Evolutionary conservation across 352 stramenopile genomes (phyloP), one percentile per base, ranked within the genome.

Genomic region (Phytophthora pistaciae): DNA sequence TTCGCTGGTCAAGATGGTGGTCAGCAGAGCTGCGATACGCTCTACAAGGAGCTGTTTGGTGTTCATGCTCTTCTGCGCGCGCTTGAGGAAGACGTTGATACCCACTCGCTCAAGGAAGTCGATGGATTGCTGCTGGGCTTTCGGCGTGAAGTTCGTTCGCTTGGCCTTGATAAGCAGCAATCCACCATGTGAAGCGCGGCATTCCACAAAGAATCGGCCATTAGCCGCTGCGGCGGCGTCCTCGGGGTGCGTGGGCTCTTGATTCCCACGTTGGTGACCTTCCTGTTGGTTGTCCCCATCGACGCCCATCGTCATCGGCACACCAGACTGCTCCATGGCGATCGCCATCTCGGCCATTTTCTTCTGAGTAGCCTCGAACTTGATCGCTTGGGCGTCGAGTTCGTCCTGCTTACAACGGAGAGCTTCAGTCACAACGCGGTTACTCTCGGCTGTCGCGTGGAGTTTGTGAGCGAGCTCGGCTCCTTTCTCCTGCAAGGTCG

Each of bases 51-150:
- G 66, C 56, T 98, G 95, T 58, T 98, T 98, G 42, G 93, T 93
- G 69, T 98, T 96, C 59, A 93, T 84, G 64, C 85, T 95, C 72
- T 98, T 98, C 60, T 98, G 92, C 10, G 93, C 91, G 36, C 94
- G 92, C 71, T 98, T 98, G 44, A 99, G 78, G 63, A 98, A 98
- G n/a, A 61, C 77, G 60, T 99, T 99, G 62, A 97, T 91, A 40
- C 84, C 79, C 25, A 92, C 82, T 31, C 88, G 85, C 33, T 98
- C 95, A 14, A 99, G 88, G 75, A 98, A 98, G 38, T 97, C 91
- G 36, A 91, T 77, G 4, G 83, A 86, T 58, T 82, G 75, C 60
- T 92, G 83, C 46, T 91, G 78, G 0, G 71, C 50, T 3, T 80
- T 75, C 4, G 83, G 53, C 4, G 77, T 91, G 70, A 85, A 66